Conservation (phyloP, 2,329 filamentous ascomycete species). For the Fonsecaea multimorphosa region DNA sequence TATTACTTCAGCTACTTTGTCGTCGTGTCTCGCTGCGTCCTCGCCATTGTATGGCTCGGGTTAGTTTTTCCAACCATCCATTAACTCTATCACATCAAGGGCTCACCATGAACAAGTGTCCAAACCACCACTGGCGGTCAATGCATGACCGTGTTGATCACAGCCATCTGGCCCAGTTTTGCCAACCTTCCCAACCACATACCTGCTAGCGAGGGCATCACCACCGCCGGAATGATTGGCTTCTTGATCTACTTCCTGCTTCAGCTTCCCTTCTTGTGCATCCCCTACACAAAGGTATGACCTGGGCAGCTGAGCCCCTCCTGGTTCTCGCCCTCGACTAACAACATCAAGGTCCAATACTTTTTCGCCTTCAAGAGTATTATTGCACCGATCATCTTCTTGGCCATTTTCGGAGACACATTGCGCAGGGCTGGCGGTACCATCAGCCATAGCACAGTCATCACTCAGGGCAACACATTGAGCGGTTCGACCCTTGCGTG, state of each 20-base stretch:
- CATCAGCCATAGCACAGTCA: conserved; percentile 35
- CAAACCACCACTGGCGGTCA: conserved; percentile 37
- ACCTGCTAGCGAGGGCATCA: conserved; percentile 52
- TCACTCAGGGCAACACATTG: conserved; percentile 30
- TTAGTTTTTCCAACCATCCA: conserved; percentile 54
- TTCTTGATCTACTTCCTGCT: conserved; percentile 54
- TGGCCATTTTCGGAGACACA: conserved; percentile 33
- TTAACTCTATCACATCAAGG: conserved; percentile 58
- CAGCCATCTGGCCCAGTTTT: conserved; percentile 58
- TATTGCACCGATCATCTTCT: conserved; percentile 37
- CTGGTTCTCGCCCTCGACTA: conserved; percentile 1
- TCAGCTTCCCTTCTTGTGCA: conserved; percentile 54
- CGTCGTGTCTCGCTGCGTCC: conserved; percentile 60
- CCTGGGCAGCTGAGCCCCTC: background rate
- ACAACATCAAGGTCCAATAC: conserved; percentile 30
- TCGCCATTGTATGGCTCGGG: conserved; percentile 62
- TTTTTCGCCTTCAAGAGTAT: conserved; percentile 37
- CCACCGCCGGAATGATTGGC: conserved; percentile 53
- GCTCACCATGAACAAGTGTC: conserved; percentile 26
- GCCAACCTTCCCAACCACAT: conserved; percentile 51
- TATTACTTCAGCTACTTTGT: conserved; percentile 64
- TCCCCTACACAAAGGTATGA: conserved; percentile 38
- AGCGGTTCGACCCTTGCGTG: conserved; percentile 32
- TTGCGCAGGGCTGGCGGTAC: conserved; percentile 36
- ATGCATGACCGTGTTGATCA: conserved; percentile 36